A percentile compares a stretch with the other conserved stretches of the same genome.
Conservation (phyloP, 1,284 basidiomycete species). For the Ganoderma lucidum region DNA sequence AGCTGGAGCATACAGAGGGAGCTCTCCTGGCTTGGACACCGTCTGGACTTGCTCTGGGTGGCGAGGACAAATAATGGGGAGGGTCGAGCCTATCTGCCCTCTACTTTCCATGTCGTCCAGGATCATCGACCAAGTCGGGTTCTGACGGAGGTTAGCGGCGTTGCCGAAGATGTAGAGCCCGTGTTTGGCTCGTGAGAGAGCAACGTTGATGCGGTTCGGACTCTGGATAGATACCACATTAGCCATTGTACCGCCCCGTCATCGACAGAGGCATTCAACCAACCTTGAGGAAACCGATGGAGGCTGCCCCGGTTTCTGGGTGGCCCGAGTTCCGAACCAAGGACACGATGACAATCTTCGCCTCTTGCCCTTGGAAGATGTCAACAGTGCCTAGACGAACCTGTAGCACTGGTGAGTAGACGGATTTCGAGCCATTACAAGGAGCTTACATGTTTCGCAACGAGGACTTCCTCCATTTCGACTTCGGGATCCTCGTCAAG, state of each 20-base stretch:
- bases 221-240: conserved; percentile 18
- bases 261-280: background rate
- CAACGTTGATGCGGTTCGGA: conserved; percentile 47
- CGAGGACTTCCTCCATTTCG: conserved; percentile 41
- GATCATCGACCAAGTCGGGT: conserved; percentile 67
- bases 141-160: conserved; percentile 56
- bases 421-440: background rate
- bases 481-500: conserved; percentile 43
- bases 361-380: conserved; percentile 81
- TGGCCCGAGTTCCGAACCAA: conserved; percentile 74
- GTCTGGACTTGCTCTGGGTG: conserved; percentile 56
- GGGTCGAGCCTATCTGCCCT: conserved; percentile 56
- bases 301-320: conserved; percentile 46
- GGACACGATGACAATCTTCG: conserved; percentile 72
- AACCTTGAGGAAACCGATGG: conserved; percentile 79
- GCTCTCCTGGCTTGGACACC: conserved; percentile 60
- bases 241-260: background rate
- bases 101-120: conserved; percentile 60
- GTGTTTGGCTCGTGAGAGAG: conserved; percentile 75
- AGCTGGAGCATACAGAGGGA: conserved; percentile 62
- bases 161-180: conserved; percentile 80
- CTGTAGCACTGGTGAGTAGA: conserved; percentile 42
- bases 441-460: conserved; percentile 53
- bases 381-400: conserved; percentile 76
- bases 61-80: conserved; percentile 67